These are phyloP conservation scores for Epichloe baconii DNA, from an alignment of 2,329 filamentous ascomycete genomes.

Conservation along the genomic window DNA sequence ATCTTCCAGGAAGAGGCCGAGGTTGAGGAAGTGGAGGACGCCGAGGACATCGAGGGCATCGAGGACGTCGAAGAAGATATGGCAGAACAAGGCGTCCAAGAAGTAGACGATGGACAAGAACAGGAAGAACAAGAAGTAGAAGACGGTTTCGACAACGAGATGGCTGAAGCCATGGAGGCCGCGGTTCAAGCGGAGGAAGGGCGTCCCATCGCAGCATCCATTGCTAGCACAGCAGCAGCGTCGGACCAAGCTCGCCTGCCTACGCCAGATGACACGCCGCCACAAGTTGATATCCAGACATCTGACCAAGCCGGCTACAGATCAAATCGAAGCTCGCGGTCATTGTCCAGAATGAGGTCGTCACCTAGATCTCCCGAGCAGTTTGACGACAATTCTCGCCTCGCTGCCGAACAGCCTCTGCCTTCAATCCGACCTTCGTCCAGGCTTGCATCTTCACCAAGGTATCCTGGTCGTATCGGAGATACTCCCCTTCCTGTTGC, in stretches of 20 bases:
- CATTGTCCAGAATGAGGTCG: neutral
- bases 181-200: slow-evolving; percentile 4
- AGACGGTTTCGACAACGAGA: neutral
- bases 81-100: slow-evolving; percentile 1
- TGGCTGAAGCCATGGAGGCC: slow-evolving; percentile 3
- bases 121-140: slow-evolving; percentile 4
- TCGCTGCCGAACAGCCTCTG: neutral
- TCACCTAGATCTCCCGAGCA: slow-evolving; percentile 1
- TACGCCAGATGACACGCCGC: slow-evolving; percentile 39
- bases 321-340: slow-evolving; percentile 3
- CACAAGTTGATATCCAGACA: slow-evolving; percentile 17
- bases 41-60: slow-evolving; percentile 4
- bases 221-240: slow-evolving; percentile 20
- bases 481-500: neutral
- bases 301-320: slow-evolving; percentile 11
- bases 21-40: neutral
- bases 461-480: slow-evolving; percentile 1
- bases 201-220: slow-evolving; percentile 11
- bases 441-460: neutral
- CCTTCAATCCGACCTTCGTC: neutral
- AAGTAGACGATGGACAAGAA: slow-evolving; percentile 2
- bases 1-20: neutral
- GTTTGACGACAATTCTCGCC: neutral
- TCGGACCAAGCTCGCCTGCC: slow-evolving; percentile 33
- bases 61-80: slow-evolving; percentile 5